phyloP scores from a whole-genome alignment of 352 stramenopile genomes.

The Globisporangium lucens region DNA sequence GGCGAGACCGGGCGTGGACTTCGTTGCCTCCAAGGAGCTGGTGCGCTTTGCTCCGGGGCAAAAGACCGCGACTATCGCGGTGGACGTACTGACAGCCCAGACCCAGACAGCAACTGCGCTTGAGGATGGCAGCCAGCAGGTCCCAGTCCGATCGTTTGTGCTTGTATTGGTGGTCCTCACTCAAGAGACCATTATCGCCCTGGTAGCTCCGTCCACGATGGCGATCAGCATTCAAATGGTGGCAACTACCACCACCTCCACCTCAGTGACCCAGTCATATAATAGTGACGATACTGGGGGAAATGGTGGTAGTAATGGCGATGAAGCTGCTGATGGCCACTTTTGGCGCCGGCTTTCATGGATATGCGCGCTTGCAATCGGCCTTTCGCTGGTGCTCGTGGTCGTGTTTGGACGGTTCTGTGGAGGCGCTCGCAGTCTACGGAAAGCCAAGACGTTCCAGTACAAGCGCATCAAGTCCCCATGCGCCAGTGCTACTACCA shows the following conservation, averaged over 20 bases:
- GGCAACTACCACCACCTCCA: background rate
- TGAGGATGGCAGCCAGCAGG: background rate
- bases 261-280: background rate
- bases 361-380: conserved; percentile 10
- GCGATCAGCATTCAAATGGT: conserved; percentile 12
- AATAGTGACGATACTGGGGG: background rate
- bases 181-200: background rate
- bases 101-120: background rate
- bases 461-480: conserved; percentile 39
- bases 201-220: background rate
- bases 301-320: background rate
- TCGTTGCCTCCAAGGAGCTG: conserved; percentile 20
- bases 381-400: conserved; percentile 13
- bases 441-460: conserved; percentile 35
- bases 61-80: conserved; percentile 20
- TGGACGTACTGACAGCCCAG: conserved; percentile 26
- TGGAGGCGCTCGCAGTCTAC: conserved; percentile 12
- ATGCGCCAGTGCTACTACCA: background rate
- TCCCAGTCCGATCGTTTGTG: conserved; percentile 3
- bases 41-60: conserved; percentile 25
- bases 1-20: conserved; percentile 21
- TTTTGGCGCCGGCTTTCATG: conserved; percentile 31
- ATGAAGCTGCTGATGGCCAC: conserved; percentile 14
- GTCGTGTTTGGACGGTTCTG: conserved; percentile 21
- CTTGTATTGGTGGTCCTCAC: conserved; percentile 7